A percentile compares a stretch with the other conserved stretches of the same genome.
Evolutionary conservation across 2,329 filamentous ascomycete species (phyloP).

Genomic region (Mycosphaerella arachidis): DNA sequence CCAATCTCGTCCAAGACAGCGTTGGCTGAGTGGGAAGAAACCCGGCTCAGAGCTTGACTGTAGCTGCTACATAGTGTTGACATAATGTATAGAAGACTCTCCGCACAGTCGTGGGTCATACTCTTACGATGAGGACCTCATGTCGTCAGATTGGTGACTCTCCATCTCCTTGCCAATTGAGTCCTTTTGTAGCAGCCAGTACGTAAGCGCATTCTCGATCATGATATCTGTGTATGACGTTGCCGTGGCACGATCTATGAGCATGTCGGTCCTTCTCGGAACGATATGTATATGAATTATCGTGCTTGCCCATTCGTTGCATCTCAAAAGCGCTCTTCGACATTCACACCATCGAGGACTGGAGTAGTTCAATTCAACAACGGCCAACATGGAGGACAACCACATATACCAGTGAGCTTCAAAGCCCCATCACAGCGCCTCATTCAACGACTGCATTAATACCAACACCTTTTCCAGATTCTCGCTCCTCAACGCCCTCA

Average conservation of each 20-base stretch:
- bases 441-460: background rate
- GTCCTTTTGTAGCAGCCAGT: too few relatives aligned
- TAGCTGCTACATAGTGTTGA: background rate
- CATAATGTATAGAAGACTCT: background rate
- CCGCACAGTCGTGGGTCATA: too few relatives aligned
- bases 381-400: conserved; percentile 32
- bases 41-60: background rate
- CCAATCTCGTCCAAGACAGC: conserved; percentile 36
- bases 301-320: background rate
- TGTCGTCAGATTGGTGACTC: too few relatives aligned
- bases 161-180: background rate
- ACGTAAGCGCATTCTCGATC: too few relatives aligned
- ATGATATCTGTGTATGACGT: background rate
- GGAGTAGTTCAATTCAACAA: background rate
- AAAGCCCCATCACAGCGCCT: background rate
- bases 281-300: background rate
- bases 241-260: background rate
- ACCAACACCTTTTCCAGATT: background rate
- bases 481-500: conserved; percentile 25
- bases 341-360: background rate
- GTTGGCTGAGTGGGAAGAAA: conserved; percentile 23
- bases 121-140: too few relatives aligned
- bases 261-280: background rate
- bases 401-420: conserved; percentile 43
- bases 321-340: background rate